Evolutionary conservation across 257 asterid species (phyloP), one percentile per base, ranked within the genome.

Genomic region (Solanum megistacrolobum): DNA sequence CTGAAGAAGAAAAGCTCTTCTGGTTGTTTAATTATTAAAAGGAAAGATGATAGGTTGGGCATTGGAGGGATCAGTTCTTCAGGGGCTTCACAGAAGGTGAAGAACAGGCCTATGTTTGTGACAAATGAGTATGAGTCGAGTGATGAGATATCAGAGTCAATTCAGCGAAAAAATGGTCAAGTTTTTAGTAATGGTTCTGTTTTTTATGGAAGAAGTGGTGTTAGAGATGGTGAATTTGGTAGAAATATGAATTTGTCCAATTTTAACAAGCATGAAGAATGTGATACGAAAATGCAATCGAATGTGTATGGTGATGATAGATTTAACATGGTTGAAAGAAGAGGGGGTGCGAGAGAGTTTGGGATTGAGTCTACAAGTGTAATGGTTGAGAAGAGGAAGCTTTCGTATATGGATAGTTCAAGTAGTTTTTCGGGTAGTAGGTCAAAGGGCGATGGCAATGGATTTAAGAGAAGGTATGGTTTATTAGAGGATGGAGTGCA

Each of bases 1-100:
- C 69, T 96, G 91, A 96, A 96, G 94, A 97, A 95, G 94, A 96
- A 93, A 93, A 97, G 89, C 75, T 93, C 98, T 48, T 94, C 99
- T 25, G 98, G 98, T 86, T 95, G 99, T 91, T 93, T 95, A 92
- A 94, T 97, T 73, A 93, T 97, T 20, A 97, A 92, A 88, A 97
- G 92, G 91, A 94, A 94, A 91, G 93, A 87, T 43, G 96, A 92
- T 1, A 85, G 74, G 82, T 83, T 85, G 48, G 86, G 86, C 84
- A 93, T 92, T 34, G 92, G 92, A 86, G 91, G 93, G 88, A 83
- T 55, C 10, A 38, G 86, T 36, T 83, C 86, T 55, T 48, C 68
- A 29, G 76, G 76, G 76, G 38, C 38, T 69, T 14, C 23, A 29
- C 76, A 69, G 21, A 29, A 69, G 71, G 86, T 84, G 89, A 89